phyloP scores from a whole-genome alignment of 208 protist genomes.

The Strigomonas galati region DNA sequence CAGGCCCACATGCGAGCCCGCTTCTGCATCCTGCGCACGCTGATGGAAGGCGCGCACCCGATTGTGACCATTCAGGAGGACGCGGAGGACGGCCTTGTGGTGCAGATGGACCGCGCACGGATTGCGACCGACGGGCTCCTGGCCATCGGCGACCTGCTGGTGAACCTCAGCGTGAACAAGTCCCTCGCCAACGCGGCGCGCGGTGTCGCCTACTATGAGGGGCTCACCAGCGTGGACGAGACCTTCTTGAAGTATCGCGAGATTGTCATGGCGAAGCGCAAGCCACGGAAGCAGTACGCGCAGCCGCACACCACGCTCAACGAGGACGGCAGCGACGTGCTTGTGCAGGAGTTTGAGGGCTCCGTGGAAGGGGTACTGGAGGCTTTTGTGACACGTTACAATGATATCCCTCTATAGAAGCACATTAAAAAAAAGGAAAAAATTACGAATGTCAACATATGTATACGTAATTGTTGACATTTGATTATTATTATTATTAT shows the following conservation, averaged over 20 bases:
- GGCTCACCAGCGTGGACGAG: conserved; percentile 58
- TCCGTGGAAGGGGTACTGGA: conserved; percentile 50
- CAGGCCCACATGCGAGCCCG: conserved; percentile 93
- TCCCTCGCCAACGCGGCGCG: conserved; percentile 56
- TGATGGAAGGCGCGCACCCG: conserved; percentile 52
- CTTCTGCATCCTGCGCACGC: conserved; percentile 82
- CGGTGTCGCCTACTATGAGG: conserved; percentile 51
- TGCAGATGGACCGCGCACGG: conserved; percentile 68
- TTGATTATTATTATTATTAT: not conserved
- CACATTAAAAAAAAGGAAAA: not conserved
- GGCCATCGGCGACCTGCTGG: conserved; percentile 70
- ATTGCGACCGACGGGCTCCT: conserved; percentile 74
- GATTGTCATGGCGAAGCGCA: conserved; percentile 63
- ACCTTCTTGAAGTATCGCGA: conserved; percentile 68
- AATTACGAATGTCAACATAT: not conserved
- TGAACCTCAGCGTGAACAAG: conserved; percentile 79
- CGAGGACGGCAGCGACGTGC: conserved; percentile 35
- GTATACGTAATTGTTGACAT: not conserved
- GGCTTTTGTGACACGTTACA: conserved; percentile 53
- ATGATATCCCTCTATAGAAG: conserved; percentile 52
- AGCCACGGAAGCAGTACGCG: conserved; percentile 89
- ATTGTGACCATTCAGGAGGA: conserved; percentile 57
- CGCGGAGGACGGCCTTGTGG: conserved; percentile 46
- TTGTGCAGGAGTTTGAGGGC: conserved; percentile 51
- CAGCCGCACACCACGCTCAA: conserved; percentile 64